Conservation (phyloP, 1,139 yeast species). For the Saccharomyces hybrid region DNA sequence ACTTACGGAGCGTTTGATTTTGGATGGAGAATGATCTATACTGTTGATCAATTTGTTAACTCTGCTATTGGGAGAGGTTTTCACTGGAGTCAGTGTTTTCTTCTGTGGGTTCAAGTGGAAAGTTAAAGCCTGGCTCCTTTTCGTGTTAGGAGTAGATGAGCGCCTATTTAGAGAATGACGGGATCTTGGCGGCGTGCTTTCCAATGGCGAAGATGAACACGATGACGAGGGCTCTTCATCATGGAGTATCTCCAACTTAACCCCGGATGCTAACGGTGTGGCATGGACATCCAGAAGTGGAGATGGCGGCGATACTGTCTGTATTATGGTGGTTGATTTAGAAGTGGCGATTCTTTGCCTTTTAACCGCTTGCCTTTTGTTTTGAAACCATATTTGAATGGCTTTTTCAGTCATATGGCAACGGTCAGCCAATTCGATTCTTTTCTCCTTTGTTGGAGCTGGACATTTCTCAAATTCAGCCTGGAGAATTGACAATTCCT, state of each 20-base stretch:
- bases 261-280: conserved; percentile 10
- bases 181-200: neutral
- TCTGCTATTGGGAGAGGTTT: conserved; percentile 29
- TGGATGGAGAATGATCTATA: neutral
- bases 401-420: conserved; percentile 93
- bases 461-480: conserved; percentile 66
- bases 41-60: conserved; percentile 30
- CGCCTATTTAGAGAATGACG: neutral
- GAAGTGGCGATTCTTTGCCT: conserved; percentile 10
- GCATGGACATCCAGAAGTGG: neutral
- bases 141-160: conserved; percentile 6
- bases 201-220: conserved; percentile 8
- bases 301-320: neutral
- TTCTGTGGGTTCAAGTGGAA: conserved; percentile 29
- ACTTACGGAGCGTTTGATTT: conserved; percentile 5
- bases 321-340: conserved; percentile 3
- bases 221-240: conserved; percentile 5
- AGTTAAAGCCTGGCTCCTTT: conserved; percentile 29
- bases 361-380: conserved; percentile 36
- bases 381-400: conserved; percentile 97
- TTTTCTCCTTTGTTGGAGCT: conserved; percentile 71
- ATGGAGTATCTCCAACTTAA: conserved; percentile 4
- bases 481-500: conserved; percentile 73
- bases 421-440: conserved; percentile 66
- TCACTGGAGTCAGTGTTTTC: conserved; percentile 26